Base-by-base conservation (phyloP, 2,329 filamentous ascomycete species). In the Myriosclerotinia scirpicola region DNA sequence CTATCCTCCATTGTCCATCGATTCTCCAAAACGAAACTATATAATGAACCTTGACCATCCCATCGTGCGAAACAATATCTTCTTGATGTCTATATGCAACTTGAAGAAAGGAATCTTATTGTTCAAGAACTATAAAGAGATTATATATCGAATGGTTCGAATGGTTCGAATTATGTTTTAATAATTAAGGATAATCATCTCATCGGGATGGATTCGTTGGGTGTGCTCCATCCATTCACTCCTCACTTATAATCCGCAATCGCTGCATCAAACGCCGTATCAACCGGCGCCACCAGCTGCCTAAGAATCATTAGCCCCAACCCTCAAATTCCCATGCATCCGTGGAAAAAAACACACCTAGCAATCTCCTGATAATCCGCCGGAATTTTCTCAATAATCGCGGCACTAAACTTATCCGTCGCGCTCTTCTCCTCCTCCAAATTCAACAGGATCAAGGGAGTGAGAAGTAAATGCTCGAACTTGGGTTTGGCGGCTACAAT, bases 251-350 rank as follows among this genome's bases (percentile, higher is more conserved):
- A 70, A 56, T n/a, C 22, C 42, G 38, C 71, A 70, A 84, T 83
- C 0, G 75, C 72, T 6, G 72, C 87, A 88, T 0, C 76, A 76
- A 30, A 92, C 88, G 88, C 91, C 48, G 67, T 64, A 67, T 78
- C 73, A 56, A 84, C 80, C 14, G 77, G 75, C 42, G 75, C 74
- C 3, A 79, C 74, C 53, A 84, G 56, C 0, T 58, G 64, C 11
- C 54, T 55, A 55, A 5, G 11, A 22, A 17, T 17, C 44, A 46
- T 46, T 46, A 46, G 20, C 15, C 15, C 20, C 20, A 7, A 1
- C 17, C 9, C 7, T 46, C 44, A 8, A 40, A 40, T 14, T 40
- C 9, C 38, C 38, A 6, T 54, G 30, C 20, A 30, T 54, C 12
- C 2, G 1, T 15, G 7, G 40, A 2, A 1, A 0, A 7, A 14